Base-by-base conservation (phyloP, 225 moss, liverwort and hornwort genomes). In the Marchantia polymorpha region DNA sequence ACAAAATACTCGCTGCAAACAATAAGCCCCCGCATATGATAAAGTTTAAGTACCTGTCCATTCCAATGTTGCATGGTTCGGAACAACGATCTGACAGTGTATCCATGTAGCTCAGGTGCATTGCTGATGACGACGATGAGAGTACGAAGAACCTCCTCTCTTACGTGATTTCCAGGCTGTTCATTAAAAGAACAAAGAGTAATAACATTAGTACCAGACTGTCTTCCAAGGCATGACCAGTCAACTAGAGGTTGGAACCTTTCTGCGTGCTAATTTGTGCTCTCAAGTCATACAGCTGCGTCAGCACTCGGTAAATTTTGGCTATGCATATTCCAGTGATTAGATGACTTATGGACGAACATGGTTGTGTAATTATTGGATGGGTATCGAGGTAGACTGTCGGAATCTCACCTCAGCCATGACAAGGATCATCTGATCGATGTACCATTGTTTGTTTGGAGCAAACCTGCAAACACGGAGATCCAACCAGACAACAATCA, bases 401-500 rank as follows among this genome's bases (percentile, higher is more conserved):
- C 74, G 64, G 58, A 76, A 76, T 39, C 64, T 80, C 87, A 94
- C 96, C 94, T 94, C 93, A 50, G 85, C 86, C 96, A 99, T 89
- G 19, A 95, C 78, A 76, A 87, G 78, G 78, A 99, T 88, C 82
- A 93, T 90, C 77, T 92, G 97, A 84, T 99, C 92, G 53, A 99
- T 92, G 76, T 95, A 93, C 97, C 97, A 99, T 76, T 89, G 88
- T 86, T 90, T 93, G 55, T 89, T 87, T 61, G 97, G 97, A 80
- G 92, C 78, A 81, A 92, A 93, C 87, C 97, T 99, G 88, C 80
- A 77, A 64, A 71, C 73, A 54, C 26, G 30, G 60, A 64, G 22
- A 76, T 70, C 27, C 74, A 50, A 77, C 22, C 39, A 51, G 8
- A 17, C 7, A 50, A 29, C 10, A 50, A n/a, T 26, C 25, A 75